These are phyloP conservation scores for Dioszegia aurantiaca DNA, from an alignment of 768 basidiomycete genomes.

Conservation along the genomic window DNA sequence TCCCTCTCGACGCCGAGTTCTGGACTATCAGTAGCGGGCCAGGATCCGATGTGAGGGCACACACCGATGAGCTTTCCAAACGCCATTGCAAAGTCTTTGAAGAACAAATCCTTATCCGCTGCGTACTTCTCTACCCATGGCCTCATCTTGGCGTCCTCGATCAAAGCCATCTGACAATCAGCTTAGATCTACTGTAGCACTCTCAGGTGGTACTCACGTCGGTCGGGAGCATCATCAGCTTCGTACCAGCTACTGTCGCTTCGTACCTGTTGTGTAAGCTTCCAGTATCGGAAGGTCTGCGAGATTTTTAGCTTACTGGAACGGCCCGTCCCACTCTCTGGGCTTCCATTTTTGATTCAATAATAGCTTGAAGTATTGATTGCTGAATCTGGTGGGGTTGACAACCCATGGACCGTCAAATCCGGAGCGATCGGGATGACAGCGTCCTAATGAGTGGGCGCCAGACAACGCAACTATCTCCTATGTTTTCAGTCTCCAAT, in stretches of 20 bases:
- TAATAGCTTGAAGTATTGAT: constrained; percentile 52
- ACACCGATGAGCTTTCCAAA: constrained; percentile 51
- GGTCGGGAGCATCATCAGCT: constrained; percentile 53
- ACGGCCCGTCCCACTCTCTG: constrained; percentile 52
- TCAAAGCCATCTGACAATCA: constrained; percentile 46
- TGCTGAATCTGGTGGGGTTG: constrained; percentile 53
- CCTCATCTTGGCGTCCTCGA: constrained; percentile 47
- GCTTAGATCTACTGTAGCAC: constrained; percentile 25
- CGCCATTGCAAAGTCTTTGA: constrained; percentile 50
- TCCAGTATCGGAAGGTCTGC: background rate
- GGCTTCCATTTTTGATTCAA: constrained; percentile 49
- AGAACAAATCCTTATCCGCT: constrained; percentile 50
- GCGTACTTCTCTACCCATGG: constrained; percentile 52
- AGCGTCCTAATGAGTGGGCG: constrained; percentile 50
- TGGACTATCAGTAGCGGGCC: constrained; percentile 8
- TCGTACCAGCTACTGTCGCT: constrained; percentile 47
- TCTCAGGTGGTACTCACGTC: constrained; percentile 35
- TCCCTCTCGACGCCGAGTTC: constrained; percentile 52
- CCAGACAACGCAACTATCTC: constrained; percentile 54
- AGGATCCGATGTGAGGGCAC: background rate
- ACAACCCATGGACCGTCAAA: constrained; percentile 54
- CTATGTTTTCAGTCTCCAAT: constrained; percentile 6
- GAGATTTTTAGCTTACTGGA: constrained; percentile 37
- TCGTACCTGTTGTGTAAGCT: constrained; percentile 38
- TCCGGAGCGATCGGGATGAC: constrained; percentile 51